These are phyloP conservation scores for Talinum fruticosum DNA, from an alignment of 148 eudicot species.

Conservation along the genomic window DNA sequence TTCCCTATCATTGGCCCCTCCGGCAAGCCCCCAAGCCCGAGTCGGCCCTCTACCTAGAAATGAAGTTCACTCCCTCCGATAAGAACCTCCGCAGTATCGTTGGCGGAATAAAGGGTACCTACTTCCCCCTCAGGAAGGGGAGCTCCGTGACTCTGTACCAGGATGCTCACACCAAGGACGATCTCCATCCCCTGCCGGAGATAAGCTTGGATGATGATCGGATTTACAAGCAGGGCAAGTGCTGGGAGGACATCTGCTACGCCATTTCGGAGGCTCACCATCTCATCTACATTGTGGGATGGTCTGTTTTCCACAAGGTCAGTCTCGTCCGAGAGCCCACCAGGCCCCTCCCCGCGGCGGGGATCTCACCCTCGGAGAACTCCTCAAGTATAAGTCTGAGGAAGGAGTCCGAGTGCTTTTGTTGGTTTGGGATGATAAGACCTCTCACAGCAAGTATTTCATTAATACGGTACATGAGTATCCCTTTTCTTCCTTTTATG, in stretches of 20 bases:
- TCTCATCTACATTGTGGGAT: slow-evolving; percentile 80
- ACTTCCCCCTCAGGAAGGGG: slow-evolving; percentile 75
- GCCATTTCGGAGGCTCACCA: slow-evolving; percentile 88
- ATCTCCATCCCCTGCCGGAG: slow-evolving; percentile 39
- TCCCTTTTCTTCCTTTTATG: not conserved
- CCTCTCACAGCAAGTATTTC: slow-evolving; percentile 70
- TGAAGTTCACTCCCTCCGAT: slow-evolving; percentile 49
- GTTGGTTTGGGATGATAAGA: slow-evolving; percentile 96
- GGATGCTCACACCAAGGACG: slow-evolving; percentile 61
- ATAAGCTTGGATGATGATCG: slow-evolving; percentile 55
- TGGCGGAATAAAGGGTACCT: slow-evolving; percentile 51
- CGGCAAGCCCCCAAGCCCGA: slow-evolving; percentile 56
- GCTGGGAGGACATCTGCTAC: slow-evolving; percentile 94
- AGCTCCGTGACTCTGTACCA: slow-evolving; percentile 56
- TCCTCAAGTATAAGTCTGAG: slow-evolving; percentile 91
- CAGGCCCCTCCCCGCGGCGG: slow-evolving; percentile 83
- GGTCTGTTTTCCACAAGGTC: slow-evolving; percentile 82
- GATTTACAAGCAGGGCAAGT: slow-evolving; percentile 40
- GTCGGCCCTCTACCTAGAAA: slow-evolving; percentile 34
- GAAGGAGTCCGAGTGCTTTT: slow-evolving; percentile 92
- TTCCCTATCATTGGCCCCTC: slow-evolving; percentile 33
- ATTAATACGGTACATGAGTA: slow-evolving; percentile 49
- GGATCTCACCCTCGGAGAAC: slow-evolving; percentile 72
- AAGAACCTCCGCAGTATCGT: slow-evolving; percentile 43
- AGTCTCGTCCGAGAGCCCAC: slow-evolving; percentile 89